Evolutionary conservation across 2,329 filamentous ascomycete genomes (phyloP).

Genomic region (Rhynchosporium agropyri): DNA sequence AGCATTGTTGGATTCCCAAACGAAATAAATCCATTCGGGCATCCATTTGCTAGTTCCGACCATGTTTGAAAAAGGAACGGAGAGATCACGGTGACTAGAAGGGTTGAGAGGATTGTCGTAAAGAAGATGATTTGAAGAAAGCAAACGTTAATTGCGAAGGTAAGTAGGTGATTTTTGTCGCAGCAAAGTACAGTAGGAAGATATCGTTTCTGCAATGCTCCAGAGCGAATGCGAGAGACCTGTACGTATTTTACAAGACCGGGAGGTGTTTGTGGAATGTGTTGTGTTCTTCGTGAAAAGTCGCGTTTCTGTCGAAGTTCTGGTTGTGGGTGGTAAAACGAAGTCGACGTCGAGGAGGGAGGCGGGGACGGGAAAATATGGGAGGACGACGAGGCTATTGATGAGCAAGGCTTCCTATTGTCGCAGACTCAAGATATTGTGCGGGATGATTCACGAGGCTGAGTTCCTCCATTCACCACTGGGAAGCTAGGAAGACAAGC

Average conservation of each 20-base stretch:
- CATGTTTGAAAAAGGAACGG: neutral
- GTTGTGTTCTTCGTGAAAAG: neutral
- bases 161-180: slow-evolving; percentile 3
- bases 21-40: neutral
- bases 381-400: neutral
- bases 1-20: neutral
- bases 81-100: neutral
- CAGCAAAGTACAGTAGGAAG: slow-evolving; percentile 2
- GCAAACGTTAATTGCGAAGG: neutral
- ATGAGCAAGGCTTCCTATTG: slow-evolving; percentile 9
- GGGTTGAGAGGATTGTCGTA: neutral
- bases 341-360: slow-evolving; percentile 5
- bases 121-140: neutral
- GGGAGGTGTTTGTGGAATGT: neutral
- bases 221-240: slow-evolving; percentile 5
- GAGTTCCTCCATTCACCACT: neutral
- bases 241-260: slow-evolving; percentile 4
- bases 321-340: neutral
- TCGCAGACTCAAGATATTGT: slow-evolving; percentile 7
- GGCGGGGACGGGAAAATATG: neutral
- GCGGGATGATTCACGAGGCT: slow-evolving; percentile 7
- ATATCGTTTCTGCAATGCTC: slow-evolving; percentile 10
- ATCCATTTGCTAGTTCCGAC: slow-evolving; percentile 11
- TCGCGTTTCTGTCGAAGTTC: neutral
- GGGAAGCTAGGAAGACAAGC: too few species aligned